Conservation (phyloP, 2,329 filamentous ascomycete genomes). For the Trichoderma endophyticum region DNA sequence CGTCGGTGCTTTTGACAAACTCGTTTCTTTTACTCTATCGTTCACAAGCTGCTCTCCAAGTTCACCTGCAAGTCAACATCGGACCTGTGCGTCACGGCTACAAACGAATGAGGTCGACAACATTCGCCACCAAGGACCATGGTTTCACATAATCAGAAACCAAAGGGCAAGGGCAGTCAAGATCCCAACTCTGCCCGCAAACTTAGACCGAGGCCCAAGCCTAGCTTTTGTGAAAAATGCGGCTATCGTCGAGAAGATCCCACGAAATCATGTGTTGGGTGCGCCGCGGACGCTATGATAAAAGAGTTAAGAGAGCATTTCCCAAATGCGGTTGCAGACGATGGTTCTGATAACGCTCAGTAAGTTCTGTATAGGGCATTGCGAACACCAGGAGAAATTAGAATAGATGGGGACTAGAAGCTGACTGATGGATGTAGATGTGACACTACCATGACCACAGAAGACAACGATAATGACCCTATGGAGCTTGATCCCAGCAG, state of each 20-base stretch:
- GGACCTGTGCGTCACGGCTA: neutral
- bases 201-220: neutral
- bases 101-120: neutral
- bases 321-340: neutral
- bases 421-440: neutral
- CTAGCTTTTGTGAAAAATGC: neutral
- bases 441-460: neutral
- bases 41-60: neutral
- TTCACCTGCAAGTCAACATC: neutral
- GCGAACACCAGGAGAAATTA: neutral
- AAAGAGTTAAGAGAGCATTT: too few relatives aligned
- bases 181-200: neutral
- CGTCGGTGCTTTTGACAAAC: neutral
- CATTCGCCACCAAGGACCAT: neutral
- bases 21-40: neutral
- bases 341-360: neutral
- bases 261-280: neutral
- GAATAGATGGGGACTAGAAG: neutral
- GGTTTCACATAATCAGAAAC: neutral
- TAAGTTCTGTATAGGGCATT: neutral
- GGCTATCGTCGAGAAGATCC: neutral
- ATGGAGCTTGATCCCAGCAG: neutral
- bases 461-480: neutral
- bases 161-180: too few relatives aligned
- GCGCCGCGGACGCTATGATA: too few relatives aligned